A percentile compares a stretch with the other conserved stretches of the same genome.
Evolutionary conservation across 1,284 basidiomycete genomes (phyloP).

Genomic region (Pseudozyma pruni): DNA sequence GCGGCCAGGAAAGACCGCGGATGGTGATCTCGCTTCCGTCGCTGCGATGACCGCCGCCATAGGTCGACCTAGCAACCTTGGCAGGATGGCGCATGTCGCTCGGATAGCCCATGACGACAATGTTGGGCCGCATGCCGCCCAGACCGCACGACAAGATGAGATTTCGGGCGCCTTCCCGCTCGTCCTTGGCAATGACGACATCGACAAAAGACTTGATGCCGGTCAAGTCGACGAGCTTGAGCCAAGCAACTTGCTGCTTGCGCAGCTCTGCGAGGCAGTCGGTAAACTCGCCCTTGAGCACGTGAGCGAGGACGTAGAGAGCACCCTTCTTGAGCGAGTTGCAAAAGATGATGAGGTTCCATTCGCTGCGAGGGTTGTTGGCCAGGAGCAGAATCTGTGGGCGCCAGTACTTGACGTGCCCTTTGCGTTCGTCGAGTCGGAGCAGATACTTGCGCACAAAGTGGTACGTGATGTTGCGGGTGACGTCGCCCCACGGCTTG

Average conservation of each 20-base stretch:
- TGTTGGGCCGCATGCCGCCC: constrained; percentile 67
- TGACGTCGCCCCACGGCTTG: constrained; percentile 68
- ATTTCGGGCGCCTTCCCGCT: constrained; percentile 65
- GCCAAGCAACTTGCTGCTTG: constrained; percentile 65
- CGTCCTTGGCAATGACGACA: constrained; percentile 64
- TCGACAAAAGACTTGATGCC: constrained; percentile 67
- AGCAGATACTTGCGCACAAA: constrained; percentile 67
- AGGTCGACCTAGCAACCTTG: constrained; percentile 27
- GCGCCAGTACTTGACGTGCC: constrained; percentile 67
- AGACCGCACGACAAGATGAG: constrained; percentile 64
- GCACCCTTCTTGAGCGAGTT: constrained; percentile 67
- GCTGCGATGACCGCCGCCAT: constrained; percentile 29
- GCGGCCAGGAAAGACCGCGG: constrained; percentile 43
- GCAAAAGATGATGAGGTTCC: constrained; percentile 68
- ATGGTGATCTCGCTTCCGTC: constrained; percentile 62
- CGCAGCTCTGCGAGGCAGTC: constrained; percentile 64
- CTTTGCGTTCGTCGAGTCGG: constrained; percentile 66
- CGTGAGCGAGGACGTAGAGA: constrained; percentile 65
- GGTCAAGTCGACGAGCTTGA: constrained; percentile 66
- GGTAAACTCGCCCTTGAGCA: constrained; percentile 66
- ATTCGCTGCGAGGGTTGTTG: constrained; percentile 65
- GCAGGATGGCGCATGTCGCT: constrained; percentile 56
- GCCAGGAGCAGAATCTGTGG: constrained; percentile 66
- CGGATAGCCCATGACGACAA: constrained; percentile 66
- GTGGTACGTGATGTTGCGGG: constrained; percentile 66